These are phyloP conservation scores for Penstemon eatonii DNA, from an alignment of 257 asterid species.

Conservation along the genomic window DNA sequence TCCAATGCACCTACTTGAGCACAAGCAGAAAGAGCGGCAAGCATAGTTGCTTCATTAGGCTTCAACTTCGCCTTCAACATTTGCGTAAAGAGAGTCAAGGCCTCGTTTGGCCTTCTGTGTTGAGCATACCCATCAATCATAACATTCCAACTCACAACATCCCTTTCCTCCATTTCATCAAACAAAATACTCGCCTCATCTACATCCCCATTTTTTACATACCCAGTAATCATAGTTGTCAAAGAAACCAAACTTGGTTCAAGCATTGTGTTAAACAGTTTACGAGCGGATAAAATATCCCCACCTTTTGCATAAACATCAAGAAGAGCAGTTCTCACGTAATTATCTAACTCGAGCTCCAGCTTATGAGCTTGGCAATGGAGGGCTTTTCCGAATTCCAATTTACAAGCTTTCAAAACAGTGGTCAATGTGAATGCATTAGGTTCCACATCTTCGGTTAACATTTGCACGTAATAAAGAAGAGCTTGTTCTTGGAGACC, in stretches of 20 bases:
- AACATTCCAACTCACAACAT: conserved; percentile 58
- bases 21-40: conserved; percentile 58
- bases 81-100: conserved; percentile 44
- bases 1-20: conserved; percentile 53
- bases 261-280: conserved; percentile 43
- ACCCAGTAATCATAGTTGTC: conserved; percentile 56
- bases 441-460: conserved; percentile 45
- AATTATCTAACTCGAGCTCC: conserved; percentile 41
- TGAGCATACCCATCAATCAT: conserved; percentile 58
- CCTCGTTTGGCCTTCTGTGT: conserved; percentile 48
- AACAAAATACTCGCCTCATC: conserved; percentile 49
- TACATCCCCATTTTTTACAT: conserved; percentile 43
- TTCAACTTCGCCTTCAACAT: conserved; percentile 41
- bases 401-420: conserved; percentile 41
- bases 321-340: conserved; percentile 50
- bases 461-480: conserved; percentile 44
- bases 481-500: conserved; percentile 45
- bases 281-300: conserved; percentile 41
- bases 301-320: conserved; percentile 47
- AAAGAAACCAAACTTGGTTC: conserved; percentile 44
- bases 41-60: conserved; percentile 56
- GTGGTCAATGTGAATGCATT: conserved; percentile 48
- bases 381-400: conserved; percentile 36
- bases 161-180: conserved; percentile 48
- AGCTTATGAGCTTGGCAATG: conserved; percentile 49